Percentiles rank a stretch among this genome's conserved stretches.
These are phyloP conservation scores for Ustulina deusta DNA, from an alignment of 2,329 filamentous ascomycete genomes.

Conservation along the genomic window DNA sequence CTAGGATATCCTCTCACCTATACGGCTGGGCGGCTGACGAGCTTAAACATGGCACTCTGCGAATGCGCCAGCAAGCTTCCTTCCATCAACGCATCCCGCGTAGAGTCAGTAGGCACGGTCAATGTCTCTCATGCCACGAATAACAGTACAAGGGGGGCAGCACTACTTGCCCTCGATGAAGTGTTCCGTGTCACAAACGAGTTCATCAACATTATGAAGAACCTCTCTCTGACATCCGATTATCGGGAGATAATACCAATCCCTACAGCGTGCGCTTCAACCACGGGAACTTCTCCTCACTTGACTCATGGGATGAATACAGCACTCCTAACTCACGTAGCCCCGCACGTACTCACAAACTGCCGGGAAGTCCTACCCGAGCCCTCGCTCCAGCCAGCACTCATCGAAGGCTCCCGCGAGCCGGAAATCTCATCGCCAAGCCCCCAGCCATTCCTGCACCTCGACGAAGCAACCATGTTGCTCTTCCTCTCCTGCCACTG, in stretches of 20 bases:
- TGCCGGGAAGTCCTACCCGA: no score
- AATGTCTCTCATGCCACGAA: not conserved
- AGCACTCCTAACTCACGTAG: no score
- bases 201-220: conserved; percentile 21
- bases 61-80: conserved; percentile 36
- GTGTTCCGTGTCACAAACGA: conserved; percentile 30
- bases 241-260: not conserved
- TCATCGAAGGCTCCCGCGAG: no score
- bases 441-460: not conserved
- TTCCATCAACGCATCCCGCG: conserved; percentile 18
- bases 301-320: not conserved
- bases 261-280: not conserved
- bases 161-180: conserved; percentile 26
- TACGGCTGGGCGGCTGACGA: conserved; percentile 14
- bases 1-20: conserved; percentile 4
- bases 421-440: not conserved
- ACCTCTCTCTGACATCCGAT: not conserved
- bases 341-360: no score
- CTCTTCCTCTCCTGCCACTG: conserved; percentile 36
- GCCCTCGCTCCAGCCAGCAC: no score
- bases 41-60: conserved; percentile 29
- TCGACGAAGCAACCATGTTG: conserved; percentile 29
- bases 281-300: not conserved
- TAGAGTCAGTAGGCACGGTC: not conserved
- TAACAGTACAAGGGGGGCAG: not conserved